These are phyloP conservation scores for Pholiota adiposa DNA, from an alignment of 1,284 basidiomycete species.

Conservation along the genomic window DNA sequence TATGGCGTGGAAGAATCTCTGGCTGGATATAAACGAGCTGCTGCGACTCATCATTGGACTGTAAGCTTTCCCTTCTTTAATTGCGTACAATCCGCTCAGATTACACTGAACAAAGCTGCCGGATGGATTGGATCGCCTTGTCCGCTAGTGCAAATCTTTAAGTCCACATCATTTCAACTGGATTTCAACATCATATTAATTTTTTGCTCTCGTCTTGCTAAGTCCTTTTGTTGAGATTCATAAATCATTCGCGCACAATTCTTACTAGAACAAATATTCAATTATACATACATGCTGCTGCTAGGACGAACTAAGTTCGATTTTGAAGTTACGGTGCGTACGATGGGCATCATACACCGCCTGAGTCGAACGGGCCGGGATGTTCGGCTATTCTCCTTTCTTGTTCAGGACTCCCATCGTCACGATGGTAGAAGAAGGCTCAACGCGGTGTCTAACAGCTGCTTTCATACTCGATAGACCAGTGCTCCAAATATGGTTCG, in stretches of 20 bases:
- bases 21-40: constrained; percentile 60
- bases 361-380: neutral
- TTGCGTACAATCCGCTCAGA: neutral
- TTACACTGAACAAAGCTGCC: constrained; percentile 29
- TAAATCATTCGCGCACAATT: too few species aligned
- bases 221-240: too few species aligned
- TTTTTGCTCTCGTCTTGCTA: too few species aligned
- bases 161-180: too few species aligned
- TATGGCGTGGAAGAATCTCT: constrained; percentile 58
- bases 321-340: too few species aligned
- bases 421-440: neutral
- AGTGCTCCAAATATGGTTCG: neutral
- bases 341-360: too few species aligned
- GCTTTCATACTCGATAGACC: neutral
- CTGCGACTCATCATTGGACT: constrained; percentile 60
- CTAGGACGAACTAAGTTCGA: too few species aligned
- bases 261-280: too few species aligned
- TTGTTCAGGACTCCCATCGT: neutral
- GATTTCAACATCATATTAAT: too few species aligned
- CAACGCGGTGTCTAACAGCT: neutral
- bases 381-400: neutral
- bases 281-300: too few species aligned
- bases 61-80: constrained; percentile 34
- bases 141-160: constrained; percentile 21
- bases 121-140: constrained; percentile 36